Evolutionary conservation across 257 asterid genomes (phyloP), one percentile per base, ranked within the genome.

Genomic region (Gentiana straminea): DNA sequence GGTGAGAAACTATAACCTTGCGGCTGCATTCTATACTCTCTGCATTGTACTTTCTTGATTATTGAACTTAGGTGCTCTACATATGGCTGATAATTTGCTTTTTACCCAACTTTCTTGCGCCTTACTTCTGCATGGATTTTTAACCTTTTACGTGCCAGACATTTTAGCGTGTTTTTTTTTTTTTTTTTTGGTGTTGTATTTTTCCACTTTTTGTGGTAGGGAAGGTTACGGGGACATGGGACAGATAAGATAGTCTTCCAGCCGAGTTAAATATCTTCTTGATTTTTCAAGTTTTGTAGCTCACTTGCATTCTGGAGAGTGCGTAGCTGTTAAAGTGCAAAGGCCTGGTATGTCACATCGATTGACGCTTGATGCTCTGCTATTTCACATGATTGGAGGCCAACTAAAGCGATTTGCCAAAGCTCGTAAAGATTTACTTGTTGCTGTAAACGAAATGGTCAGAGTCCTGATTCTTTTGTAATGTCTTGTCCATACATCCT

Each of bases 301-400:
- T 80, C 94, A 91, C 77, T 79, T 87, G 91, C 94, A 81, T 73
- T 76, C 98, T 61, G 97, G 98, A 72, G 98, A 91, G 85, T 90
- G 83, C 49, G 98, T 91, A 73, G 98, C 98, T 53, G 98, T 91
- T 68, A 91, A 91, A 73, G 98, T 91, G 51, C 98, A 91, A 82
- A 81, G 98, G 85, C 98, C 98, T 33, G 93, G 94, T 57, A 88
- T 92, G 98, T 81, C 86, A 66, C 92, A 79, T 74, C 60, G 58
- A 47, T 64, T 92, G 79, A 92, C 95, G 48, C 86, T 85, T 62
- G 98, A 92, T 70, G 97, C 97, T 57, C 63, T 92, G 81, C 79
- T 92, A 57, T 92, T 92, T 73, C 81, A 81, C 66, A 79, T 92
- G 97, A 92, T 92, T 60, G 98, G 98, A 63, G 97, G 97, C 71